Conservation (phyloP, 1,139 yeast genomes). For the Candida mesenterica region DNA sequence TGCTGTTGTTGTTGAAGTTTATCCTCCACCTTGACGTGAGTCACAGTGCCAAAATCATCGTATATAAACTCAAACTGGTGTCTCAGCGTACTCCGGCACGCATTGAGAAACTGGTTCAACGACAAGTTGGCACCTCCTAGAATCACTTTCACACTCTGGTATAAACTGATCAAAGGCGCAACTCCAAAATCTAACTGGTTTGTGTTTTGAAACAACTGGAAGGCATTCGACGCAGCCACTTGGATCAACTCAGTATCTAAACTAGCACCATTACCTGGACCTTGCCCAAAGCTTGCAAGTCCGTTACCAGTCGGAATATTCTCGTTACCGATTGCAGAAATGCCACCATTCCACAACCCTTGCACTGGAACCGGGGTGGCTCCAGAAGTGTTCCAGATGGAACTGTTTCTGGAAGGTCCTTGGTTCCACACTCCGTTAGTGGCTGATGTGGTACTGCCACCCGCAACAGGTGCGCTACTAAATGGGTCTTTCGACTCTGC, state of each 20-base stretch:
- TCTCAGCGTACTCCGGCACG: slow-evolving; percentile 28
- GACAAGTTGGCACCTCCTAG: slow-evolving; percentile 30
- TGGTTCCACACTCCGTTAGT: slow-evolving; percentile 21
- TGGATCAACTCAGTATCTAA: slow-evolving; percentile 20
- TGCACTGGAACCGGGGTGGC: not conserved
- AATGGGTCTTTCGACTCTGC: too few species aligned
- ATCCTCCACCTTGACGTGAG: slow-evolving; percentile 36
- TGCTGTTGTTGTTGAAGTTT: not conserved
- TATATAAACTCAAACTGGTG: slow-evolving; percentile 44
- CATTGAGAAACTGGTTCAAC: slow-evolving; percentile 43
- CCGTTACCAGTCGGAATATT: too few species aligned
- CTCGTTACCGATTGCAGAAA: not conserved
- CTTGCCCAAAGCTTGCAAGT: not conserved
- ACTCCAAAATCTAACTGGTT: slow-evolving; percentile 41
- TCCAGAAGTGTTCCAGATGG: slow-evolving; percentile 30
- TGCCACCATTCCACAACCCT: slow-evolving; percentile 3
- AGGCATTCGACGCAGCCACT: slow-evolving; percentile 35
- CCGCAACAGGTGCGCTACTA: too few species aligned
- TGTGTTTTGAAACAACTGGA: slow-evolving; percentile 28
- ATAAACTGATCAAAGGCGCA: slow-evolving; percentile 35
- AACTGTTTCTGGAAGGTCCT: slow-evolving; percentile 23
- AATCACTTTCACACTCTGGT: slow-evolving; percentile 30
- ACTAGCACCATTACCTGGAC: not conserved
- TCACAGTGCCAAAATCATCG: slow-evolving; percentile 49
- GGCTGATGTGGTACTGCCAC: not conserved